Evolutionary conservation across 192 early-diverging fungal species (phyloP).

Genomic region (Phycomyces nitens): DNA sequence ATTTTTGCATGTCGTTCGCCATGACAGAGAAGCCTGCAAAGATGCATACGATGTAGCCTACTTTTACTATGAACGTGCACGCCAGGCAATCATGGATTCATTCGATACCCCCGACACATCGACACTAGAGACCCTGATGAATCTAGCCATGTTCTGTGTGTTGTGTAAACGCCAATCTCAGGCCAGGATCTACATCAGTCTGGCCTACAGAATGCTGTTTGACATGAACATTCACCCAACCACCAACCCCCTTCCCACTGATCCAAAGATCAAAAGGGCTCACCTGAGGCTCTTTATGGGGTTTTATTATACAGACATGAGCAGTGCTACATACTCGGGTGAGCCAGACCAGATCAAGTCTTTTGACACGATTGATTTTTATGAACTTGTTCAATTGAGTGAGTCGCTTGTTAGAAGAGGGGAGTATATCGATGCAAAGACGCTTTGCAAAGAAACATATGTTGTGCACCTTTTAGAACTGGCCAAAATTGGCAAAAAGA

Average conservation of each 20-base stretch:
- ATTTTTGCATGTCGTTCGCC: constrained; percentile 31
- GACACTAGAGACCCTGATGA: constrained; percentile 35
- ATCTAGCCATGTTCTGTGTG: constrained; percentile 34
- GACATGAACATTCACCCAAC: constrained; percentile 27
- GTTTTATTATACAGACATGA: constrained; percentile 32
- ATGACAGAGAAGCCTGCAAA: constrained; percentile 20
- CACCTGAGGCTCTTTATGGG: constrained; percentile 30
- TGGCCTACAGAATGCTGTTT: constrained; percentile 29
- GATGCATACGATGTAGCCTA: constrained; percentile 23
- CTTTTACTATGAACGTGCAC: constrained; percentile 26
- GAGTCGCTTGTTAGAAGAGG: constrained; percentile 1
- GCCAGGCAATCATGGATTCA: constrained; percentile 28
- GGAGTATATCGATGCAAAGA: constrained; percentile 18
- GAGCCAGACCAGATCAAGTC: constrained; percentile 15
- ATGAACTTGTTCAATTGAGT: constrained; percentile 20
- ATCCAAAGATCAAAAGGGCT: constrained; percentile 18
- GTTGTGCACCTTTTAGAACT: constrained; percentile 27
- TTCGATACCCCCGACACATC: constrained; percentile 34
- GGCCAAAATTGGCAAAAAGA: constrained; percentile 29
- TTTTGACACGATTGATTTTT: constrained; percentile 32
- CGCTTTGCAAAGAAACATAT: constrained; percentile 29
- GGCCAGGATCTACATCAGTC: constrained; percentile 28
- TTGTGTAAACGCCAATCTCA: constrained; percentile 31
- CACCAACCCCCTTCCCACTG: constrained; percentile 5
- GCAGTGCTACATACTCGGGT: constrained; percentile 21